A percentile compares a stretch with the other conserved stretches of the same genome.
Evolutionary conservation across 495 filamentous ascomycete genomes (phyloP).

Genomic region (Penicillium turbatum): DNA sequence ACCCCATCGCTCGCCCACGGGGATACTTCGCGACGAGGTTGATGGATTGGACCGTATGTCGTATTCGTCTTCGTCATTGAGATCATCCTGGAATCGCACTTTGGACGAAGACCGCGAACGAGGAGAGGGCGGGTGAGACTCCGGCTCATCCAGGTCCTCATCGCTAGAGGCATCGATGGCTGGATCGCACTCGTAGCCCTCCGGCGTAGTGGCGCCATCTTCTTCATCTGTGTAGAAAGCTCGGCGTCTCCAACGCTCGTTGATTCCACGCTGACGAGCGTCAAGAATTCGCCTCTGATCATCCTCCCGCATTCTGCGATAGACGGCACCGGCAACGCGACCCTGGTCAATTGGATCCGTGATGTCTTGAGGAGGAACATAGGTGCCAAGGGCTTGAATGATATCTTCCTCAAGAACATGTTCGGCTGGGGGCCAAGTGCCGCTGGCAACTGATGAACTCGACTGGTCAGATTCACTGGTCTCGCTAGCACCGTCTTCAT

Average conservation of each 20-base stretch:
- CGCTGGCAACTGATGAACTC: constrained; percentile 31
- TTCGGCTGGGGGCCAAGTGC: constrained; percentile 38
- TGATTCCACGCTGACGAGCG: constrained; percentile 49
- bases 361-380: constrained; percentile 38
- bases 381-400: constrained; percentile 35
- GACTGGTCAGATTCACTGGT: constrained; percentile 23
- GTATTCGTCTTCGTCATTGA: constrained; percentile 49
- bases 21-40: constrained; percentile 73
- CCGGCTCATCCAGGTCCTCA: constrained; percentile 36
- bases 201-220: constrained; percentile 61
- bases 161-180: constrained; percentile 43
- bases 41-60: constrained; percentile 74
- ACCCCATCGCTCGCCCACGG: constrained; percentile 71
- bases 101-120: constrained; percentile 82
- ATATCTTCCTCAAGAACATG: constrained; percentile 42
- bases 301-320: constrained; percentile 39
- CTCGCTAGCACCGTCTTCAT: constrained; percentile 26
- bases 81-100: constrained; percentile 76
- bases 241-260: constrained; percentile 68
- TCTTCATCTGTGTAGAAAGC: constrained; percentile 80
- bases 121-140: constrained; percentile 50
- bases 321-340: constrained; percentile 38
- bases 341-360: constrained; percentile 38
- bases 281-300: constrained; percentile 38
- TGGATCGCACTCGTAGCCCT: constrained; percentile 62